Evolutionary conservation across 228 moss, liverwort and hornwort genomes (phyloP).

Genomic region (Sphagnum fallax): DNA sequence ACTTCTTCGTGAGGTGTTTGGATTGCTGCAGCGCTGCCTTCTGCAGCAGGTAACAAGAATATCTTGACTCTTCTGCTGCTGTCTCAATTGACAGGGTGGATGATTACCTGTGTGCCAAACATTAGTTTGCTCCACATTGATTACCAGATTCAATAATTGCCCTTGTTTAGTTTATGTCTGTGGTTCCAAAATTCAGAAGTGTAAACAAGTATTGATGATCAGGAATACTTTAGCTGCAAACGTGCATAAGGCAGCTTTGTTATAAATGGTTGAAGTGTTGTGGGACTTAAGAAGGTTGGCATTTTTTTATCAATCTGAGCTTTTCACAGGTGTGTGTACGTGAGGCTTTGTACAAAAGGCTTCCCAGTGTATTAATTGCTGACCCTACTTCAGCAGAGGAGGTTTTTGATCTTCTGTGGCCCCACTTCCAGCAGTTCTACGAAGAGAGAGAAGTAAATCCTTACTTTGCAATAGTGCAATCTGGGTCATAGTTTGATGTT

Average conservation of each 20-base stretch:
- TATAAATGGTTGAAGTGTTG: too few species aligned
- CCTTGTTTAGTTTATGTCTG: too few species aligned
- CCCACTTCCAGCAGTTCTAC: slow-evolving; percentile 67
- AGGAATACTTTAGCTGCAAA: too few species aligned
- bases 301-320: too few species aligned
- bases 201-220: too few species aligned
- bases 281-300: too few species aligned
- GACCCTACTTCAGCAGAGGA: slow-evolving; percentile 73
- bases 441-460: slow-evolving; percentile 38
- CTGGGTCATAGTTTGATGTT: background rate
- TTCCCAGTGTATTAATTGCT: slow-evolving; percentile 57
- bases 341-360: slow-evolving; percentile 63
- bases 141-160: too few species aligned
- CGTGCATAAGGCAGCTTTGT: too few species aligned
- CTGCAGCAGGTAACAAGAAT: slow-evolving; percentile 59
- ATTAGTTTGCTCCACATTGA: too few species aligned
- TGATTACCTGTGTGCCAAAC: too few species aligned
- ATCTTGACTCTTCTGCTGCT: background rate
- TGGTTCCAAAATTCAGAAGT: too few species aligned
- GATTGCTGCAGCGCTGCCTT: slow-evolving; percentile 78
- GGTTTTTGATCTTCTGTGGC: slow-evolving; percentile 80
- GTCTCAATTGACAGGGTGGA: too few species aligned
- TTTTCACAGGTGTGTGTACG: slow-evolving; percentile 18
- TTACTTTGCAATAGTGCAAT: background rate
- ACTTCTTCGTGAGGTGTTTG: slow-evolving; percentile 81